phyloP scores from a whole-genome alignment of 371 early-diverging fungal genomes.

The Lichtheimia corymbifera region DNA sequence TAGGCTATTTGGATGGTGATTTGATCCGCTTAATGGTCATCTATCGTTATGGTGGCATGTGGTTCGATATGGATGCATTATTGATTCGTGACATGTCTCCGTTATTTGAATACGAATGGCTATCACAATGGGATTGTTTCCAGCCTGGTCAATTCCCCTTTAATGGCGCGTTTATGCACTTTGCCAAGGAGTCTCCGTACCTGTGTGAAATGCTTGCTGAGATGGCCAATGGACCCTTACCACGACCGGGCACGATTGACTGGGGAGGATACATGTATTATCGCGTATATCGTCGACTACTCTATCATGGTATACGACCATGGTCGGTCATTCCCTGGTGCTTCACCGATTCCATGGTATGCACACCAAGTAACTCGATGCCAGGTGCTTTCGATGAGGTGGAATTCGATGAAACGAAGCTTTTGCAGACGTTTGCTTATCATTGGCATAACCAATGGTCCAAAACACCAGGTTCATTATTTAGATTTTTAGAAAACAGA shows the following conservation, averaged over 20 bases:
- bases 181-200: conserved; percentile 48
- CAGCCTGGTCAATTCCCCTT: conserved; percentile 54
- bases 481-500: conserved; percentile 42
- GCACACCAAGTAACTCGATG: conserved; percentile 53
- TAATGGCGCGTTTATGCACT: conserved; percentile 60
- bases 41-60: conserved; percentile 56
- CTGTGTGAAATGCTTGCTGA: conserved; percentile 55
- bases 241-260: conserved; percentile 47
- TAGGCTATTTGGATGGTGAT: conserved; percentile 57
- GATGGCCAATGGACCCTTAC: conserved; percentile 50
- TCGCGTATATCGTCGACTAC: conserved; percentile 43
- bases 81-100: conserved; percentile 55
- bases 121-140: conserved; percentile 59
- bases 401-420: conserved; percentile 38
- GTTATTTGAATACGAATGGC: conserved; percentile 53
- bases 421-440: conserved; percentile 52
- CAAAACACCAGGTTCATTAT: conserved; percentile 48
- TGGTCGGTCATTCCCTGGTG: conserved; percentile 59
- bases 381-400: conserved; percentile 52
- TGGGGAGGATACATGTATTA: conserved; percentile 60
- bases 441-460: conserved; percentile 65
- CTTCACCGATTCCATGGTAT: conserved; percentile 52
- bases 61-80: conserved; percentile 61
- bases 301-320: conserved; percentile 47
- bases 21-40: conserved; percentile 48